These are phyloP conservation scores for Halenospora varia DNA, from an alignment of 495 filamentous ascomycete species.

Conservation along the genomic window DNA sequence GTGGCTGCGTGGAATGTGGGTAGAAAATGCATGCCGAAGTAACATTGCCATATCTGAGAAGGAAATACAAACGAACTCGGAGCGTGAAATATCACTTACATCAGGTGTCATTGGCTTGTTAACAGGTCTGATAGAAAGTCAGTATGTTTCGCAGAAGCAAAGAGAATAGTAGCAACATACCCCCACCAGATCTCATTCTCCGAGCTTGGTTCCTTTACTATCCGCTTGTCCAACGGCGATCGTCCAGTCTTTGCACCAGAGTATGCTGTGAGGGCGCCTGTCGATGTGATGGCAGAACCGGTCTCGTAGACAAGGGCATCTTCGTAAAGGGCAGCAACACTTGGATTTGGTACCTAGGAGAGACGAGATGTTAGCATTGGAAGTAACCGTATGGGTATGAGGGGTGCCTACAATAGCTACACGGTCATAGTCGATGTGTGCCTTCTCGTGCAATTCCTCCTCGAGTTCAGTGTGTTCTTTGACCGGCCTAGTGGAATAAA, in stretches of 20 bases:
- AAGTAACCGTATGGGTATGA: slow-evolving; percentile 47
- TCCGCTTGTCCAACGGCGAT: slow-evolving; percentile 93
- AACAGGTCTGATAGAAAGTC: slow-evolving; percentile 52
- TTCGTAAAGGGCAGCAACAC: slow-evolving; percentile 91
- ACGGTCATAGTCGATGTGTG: slow-evolving; percentile 98
- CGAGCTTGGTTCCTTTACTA: slow-evolving; percentile 87
- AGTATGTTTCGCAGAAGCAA: slow-evolving; percentile 21
- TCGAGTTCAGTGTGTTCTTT: slow-evolving; percentile 92
- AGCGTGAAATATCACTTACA: no score
- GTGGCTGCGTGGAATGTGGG: neutral
- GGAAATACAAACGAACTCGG: neutral
- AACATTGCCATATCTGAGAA: neutral
- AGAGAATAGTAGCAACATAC: slow-evolving; percentile 4
- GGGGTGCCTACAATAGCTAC: slow-evolving; percentile 94
- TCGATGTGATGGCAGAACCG: slow-evolving; percentile 93
- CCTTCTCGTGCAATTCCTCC: slow-evolving; percentile 95
- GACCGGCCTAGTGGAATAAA: slow-evolving; percentile 60
- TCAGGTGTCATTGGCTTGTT: slow-evolving; percentile 99
- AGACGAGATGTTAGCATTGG: slow-evolving; percentile 2
- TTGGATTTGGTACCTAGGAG: slow-evolving; percentile 24
- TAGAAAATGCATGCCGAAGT: neutral
- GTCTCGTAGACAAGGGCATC: slow-evolving; percentile 99
- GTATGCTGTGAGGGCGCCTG: slow-evolving; percentile 92
- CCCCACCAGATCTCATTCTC: slow-evolving; percentile 96
- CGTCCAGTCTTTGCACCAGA: slow-evolving; percentile 97